Evolutionary conservation across 2,329 filamentous ascomycete genomes (phyloP), one percentile per base, ranked within the genome.

Genomic region (Endocalyx cinctus): DNA sequence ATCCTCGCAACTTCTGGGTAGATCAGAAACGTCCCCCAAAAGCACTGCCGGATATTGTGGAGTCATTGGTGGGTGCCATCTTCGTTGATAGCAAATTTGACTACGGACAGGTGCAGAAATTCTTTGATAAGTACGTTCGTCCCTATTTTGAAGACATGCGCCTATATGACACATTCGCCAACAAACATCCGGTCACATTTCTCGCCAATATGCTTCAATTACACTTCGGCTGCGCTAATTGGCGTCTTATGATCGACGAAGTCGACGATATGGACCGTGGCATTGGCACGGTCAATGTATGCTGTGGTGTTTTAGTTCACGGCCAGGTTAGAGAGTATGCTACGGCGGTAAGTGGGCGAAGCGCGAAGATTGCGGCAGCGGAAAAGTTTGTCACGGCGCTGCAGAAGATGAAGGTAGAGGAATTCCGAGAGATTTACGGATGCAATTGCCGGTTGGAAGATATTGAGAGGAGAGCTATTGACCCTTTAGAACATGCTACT

Each of bases 61-160:
- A 98, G 67, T 79, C 90, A 0, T 92, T 88, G 48, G 65, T 96
- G 3, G 92, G 88, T 2, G 90, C 90, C 14, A 71, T 96, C 15
- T 97, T 97, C 55, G 84, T 98, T 10, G 92, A 98, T 59, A 84
- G 86, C 0, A 68, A 72, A 28, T 97, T 90, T 61, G 66, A 92
- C 52, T 96, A 83, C 58, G 57, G 58, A 10, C 69, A 79, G 13
- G 83, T 97, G 1, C 77, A 84, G 42, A 54, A 55, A 1, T 97
- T 98, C 62, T 96, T 95, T 59, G 61, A 77, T n/a, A 55, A 50
- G 11, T 79, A 89, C 43, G 74, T 97, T 35, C 71, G 73, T 36
- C 80, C 79, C 3, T 95, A 80, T 62, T 97, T 97, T 55, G 68
- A 74, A 32, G 83, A 96, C 58, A 95, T 97, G 80, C 66, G 70